These are phyloP conservation scores for Spathaspora arborariae DNA, from an alignment of 805 yeast genomes.

Conservation along the genomic window DNA sequence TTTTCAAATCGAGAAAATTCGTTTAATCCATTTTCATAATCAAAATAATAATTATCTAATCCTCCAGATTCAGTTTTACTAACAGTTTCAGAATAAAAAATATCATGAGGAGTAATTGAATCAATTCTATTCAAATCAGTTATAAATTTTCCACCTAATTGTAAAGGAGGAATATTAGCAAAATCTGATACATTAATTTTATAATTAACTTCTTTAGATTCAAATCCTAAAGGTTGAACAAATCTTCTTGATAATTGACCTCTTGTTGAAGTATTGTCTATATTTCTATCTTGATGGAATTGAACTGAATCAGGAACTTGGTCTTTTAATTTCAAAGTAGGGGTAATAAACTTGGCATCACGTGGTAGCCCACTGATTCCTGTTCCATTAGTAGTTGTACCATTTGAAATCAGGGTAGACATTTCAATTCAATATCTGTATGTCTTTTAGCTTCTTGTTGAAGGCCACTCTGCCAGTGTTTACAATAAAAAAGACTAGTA, in stretches of 20 bases:
- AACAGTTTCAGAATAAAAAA: slow-evolving; percentile 54
- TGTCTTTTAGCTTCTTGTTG: background rate
- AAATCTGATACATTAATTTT: slow-evolving; percentile 47
- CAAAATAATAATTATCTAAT: slow-evolving; percentile 63
- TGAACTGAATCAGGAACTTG: slow-evolving; percentile 20
- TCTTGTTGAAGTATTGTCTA: slow-evolving; percentile 16
- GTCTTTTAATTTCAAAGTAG: slow-evolving; percentile 27
- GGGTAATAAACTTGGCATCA: slow-evolving; percentile 25
- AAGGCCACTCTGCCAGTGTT: background rate
- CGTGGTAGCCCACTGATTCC: background rate
- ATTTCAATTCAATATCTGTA: background rate
- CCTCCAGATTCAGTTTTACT: slow-evolving; percentile 37
- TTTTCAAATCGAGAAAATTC: slow-evolving; percentile 75
- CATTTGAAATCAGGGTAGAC: slow-evolving; percentile 7
- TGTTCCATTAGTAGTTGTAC: slow-evolving; percentile 4
- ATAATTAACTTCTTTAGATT: slow-evolving; percentile 39
- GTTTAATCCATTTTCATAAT: slow-evolving; percentile 41
- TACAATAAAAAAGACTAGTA: background rate
- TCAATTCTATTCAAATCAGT: slow-evolving; percentile 54
- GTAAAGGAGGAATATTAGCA: slow-evolving; percentile 48
- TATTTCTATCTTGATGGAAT: slow-evolving; percentile 27
- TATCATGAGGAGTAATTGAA: slow-evolving; percentile 54
- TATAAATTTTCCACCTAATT: slow-evolving; percentile 62
- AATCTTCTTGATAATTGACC: slow-evolving; percentile 26
- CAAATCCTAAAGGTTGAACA: slow-evolving; percentile 30